Evolutionary conservation across 202 grass and related monocot species (phyloP), one percentile per base, ranked within the genome.

Genomic region (Elaeis oleifera): DNA sequence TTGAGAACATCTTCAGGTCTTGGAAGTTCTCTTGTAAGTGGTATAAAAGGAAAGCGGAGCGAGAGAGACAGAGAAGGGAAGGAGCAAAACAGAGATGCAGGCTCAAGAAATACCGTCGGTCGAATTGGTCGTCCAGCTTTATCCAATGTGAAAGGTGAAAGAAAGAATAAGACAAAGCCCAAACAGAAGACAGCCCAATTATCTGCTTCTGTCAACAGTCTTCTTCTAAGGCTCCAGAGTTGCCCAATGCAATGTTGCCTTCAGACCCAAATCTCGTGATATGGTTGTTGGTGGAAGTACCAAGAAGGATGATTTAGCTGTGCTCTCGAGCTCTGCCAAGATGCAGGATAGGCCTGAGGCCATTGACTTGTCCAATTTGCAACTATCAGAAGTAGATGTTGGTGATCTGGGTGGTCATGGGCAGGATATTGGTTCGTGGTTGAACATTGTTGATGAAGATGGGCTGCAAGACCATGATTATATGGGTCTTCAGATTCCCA

Each of bases 31-130:
- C 83, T 86, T 74, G 79, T 82, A 50, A 95, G 82, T 73, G 84
- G 74, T 58, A 53, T 71, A 14, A 95, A 95, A 86, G 85, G 85
- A 56, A 95, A 95, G 90, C 80, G 90, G 79, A 95, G 90, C 32
- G 90, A 95, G 71, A 89, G 90, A 71, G 85, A 89, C 4, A 71
- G 74, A 54, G 90, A 95, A 70, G 82, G 74, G 48, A 95, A 88
- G 72, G 90, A 78, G 1, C 77, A 84, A 55, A 94, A 66, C 49
- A 69, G 76, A 77, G 85, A 88, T 1, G 65, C 67, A 16, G 8
- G 16, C 57, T 27, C 57, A 15, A 28, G 25, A 16, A 59, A 17
- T 28, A n/a, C 25, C 26, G 50, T 50, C 22, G 50, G 27, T 70
- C 83, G 74, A 80, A 69, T 76, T 24, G 83, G 76, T 15, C 70